Evolutionary conservation across 192 early-diverging fungal genomes (phyloP), one percentile per base, ranked within the genome.

Genomic region (Backusella psychrophila): DNA sequence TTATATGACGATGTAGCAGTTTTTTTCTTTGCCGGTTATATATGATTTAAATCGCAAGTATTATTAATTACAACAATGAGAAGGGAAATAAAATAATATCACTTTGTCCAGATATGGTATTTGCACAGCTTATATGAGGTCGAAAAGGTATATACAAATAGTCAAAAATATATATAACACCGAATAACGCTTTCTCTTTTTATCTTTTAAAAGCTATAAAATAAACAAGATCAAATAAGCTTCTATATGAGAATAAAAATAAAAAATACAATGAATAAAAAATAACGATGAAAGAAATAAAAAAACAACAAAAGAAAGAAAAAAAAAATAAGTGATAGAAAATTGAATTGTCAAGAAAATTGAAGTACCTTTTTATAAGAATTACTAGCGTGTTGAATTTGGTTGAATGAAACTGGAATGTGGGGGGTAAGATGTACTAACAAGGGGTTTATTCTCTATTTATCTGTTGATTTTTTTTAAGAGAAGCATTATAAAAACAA

Each of bases 361-460:
- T 39, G 35, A 38, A 41, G 35, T 41, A 3, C 68, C 35, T 69
- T 69, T 69, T 41, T 69, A 69, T 38, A 69, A 36, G 35, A 69
- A 69, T 21, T 38, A 36, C n/a, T 69, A 69, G 31, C 34, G 34
- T 69, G 38, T 69, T 38, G 21, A 39, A 69, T 41, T 69, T n/a
- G 68, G 68, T 39, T 38, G 21, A 38, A 38, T 63, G 56, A 63
- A 63, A 29, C 56, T 69, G 68, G 68, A 69, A 69, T 69, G 68
- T 69, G 19, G 35, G 38, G 68, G 68, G 68, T 38, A 35, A 36
- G 36, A 69, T 38, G 9, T 39, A 69, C 41, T 35, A 26, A 21
- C 34, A 69, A 69, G 68, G 68, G 68, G 68, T 19, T 59, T 59
- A 59, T 59, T 59, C 23, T 59, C 56, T 59, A 59, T 59, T 59